Conservation (phyloP, 2,329 filamentous ascomycete species). For the Incumbomyces delicatus region DNA sequence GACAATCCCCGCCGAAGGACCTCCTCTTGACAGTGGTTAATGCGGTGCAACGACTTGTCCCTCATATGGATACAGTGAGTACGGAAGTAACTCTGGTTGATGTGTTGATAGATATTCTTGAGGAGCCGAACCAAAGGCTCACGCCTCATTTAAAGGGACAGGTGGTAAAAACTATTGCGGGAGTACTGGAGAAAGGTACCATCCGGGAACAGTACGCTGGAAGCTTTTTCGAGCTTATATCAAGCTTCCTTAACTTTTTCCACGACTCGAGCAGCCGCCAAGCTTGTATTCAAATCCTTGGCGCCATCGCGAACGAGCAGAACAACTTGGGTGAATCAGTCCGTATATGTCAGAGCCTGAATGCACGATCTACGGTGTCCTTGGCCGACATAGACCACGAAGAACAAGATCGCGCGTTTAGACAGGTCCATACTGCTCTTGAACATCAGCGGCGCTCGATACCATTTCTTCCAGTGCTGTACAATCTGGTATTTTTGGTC, state of each 20-base stretch:
- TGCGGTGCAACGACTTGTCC: constrained; percentile 13
- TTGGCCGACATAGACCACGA: constrained; percentile 87
- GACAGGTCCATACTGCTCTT: constrained; percentile 55
- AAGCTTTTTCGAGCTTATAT: constrained; percentile 62
- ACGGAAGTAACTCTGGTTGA: constrained; percentile 10
- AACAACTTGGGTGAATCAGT: constrained; percentile 54
- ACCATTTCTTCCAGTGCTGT: constrained; percentile 69
- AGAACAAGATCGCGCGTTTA: constrained; percentile 67
- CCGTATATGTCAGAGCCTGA: constrained; percentile 63
- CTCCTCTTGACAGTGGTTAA: constrained; percentile 13
- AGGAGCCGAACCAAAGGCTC: constrained; percentile 40
- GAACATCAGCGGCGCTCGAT: constrained; percentile 49
- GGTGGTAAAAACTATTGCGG: constrained; percentile 10
- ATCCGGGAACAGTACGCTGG: constrained; percentile 47
- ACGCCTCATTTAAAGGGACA: constrained; percentile 16
- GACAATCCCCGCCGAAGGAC: constrained; percentile 13
- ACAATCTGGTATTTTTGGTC: constrained; percentile 83
- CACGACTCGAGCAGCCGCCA: constrained; percentile 68
- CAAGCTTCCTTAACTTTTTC: constrained; percentile 82
- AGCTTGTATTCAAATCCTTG: constrained; percentile 62
- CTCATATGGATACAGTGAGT: constrained; percentile 10
- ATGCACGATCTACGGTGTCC: constrained; percentile 61
- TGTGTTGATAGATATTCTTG: constrained; percentile 38
- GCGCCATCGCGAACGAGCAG: constrained; percentile 59
- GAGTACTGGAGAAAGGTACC: constrained; percentile 10